phyloP scores from a whole-genome alignment of 768 basidiomycete genomes.

The Baorangia bicolor region DNA sequence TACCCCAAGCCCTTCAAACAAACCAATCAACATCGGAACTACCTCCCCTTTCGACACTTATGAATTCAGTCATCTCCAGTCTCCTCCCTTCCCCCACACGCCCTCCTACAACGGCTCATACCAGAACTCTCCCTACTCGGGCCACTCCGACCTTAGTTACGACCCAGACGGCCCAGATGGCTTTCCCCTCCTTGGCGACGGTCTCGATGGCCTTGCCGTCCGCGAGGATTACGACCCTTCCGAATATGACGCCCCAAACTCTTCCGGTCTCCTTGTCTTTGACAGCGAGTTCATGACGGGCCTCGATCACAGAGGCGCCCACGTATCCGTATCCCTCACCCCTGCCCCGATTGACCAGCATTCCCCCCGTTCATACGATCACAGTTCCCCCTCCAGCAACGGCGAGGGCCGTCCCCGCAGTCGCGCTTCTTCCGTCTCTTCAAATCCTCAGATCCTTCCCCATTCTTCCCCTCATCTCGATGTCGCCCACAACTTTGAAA shows the following conservation, averaged over 20 bases:
- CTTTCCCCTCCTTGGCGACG: slow-evolving; percentile 51
- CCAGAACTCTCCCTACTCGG: slow-evolving; percentile 69
- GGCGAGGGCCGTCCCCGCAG: slow-evolving; percentile 51
- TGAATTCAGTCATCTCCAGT: slow-evolving; percentile 37
- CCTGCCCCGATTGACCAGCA: slow-evolving; percentile 36
- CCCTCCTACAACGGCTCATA: slow-evolving; percentile 66
- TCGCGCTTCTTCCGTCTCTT: slow-evolving; percentile 68
- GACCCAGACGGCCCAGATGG: slow-evolving; percentile 46
- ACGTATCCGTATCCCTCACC: slow-evolving; percentile 41
- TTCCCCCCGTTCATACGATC: slow-evolving; percentile 51
- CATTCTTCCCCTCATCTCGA: slow-evolving; percentile 56
- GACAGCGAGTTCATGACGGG: slow-evolving; percentile 45
- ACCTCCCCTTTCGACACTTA: slow-evolving; percentile 40
- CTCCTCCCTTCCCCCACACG: slow-evolving; percentile 46
- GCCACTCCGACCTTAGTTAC: slow-evolving; percentile 63
- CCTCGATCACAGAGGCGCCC: slow-evolving; percentile 29
- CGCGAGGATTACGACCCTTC: slow-evolving; percentile 66
- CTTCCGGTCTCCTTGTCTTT: slow-evolving; percentile 56
- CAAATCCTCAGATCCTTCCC: slow-evolving; percentile 43
- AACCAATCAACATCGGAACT: slow-evolving; percentile 23
- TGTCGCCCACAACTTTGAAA: slow-evolving; percentile 57
- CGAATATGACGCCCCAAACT: slow-evolving; percentile 64
- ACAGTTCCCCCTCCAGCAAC: slow-evolving; percentile 63
- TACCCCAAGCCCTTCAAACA: slow-evolving; percentile 27
- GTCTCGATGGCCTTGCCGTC: slow-evolving; percentile 35